Evolutionary conservation across 2,329 filamentous ascomycete genomes (phyloP).

Genomic region (Teratosphaeria pseudoeucalypti): DNA sequence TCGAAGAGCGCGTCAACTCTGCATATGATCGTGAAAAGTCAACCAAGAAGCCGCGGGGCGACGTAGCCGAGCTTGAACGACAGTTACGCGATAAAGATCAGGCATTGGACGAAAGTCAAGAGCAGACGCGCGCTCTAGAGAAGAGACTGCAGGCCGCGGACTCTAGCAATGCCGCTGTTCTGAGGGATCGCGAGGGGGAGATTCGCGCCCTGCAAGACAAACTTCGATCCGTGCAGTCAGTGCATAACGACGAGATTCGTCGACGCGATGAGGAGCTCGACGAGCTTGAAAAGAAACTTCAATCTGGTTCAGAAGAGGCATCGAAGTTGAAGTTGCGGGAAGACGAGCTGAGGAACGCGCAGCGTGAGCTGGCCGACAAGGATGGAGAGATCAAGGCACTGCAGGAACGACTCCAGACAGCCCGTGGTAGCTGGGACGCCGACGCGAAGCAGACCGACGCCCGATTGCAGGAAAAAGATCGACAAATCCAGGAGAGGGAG

Average conservation of each 20-base stretch:
- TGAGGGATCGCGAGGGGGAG: constrained; percentile 48
- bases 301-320: constrained; percentile 1
- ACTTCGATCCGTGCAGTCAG: constrained; percentile 15
- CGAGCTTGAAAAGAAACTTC: not conserved
- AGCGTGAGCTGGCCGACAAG: constrained; percentile 27
- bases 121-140: constrained; percentile 23
- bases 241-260: constrained; percentile 9
- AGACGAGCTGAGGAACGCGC: constrained; percentile 53
- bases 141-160: constrained; percentile 22
- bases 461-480: constrained; percentile 27
- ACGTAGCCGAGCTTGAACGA: constrained; percentile 24
- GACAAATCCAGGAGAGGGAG: constrained; percentile 60
- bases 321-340: constrained; percentile 21
- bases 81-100: constrained; percentile 26
- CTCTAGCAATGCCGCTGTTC: constrained; percentile 4
- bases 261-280: constrained; percentile 21
- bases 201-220: constrained; percentile 11
- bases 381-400: constrained; percentile 28
- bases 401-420: constrained; percentile 27
- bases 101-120: constrained; percentile 24
- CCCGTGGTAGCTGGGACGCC: constrained; percentile 29
- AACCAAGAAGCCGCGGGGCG: constrained; percentile 28
- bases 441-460: constrained; percentile 28
- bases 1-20: constrained; percentile 21
- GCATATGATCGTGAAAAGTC: constrained; percentile 26